phyloP scores from a whole-genome alignment of 805 yeast species.

The Clavispora carvajalis region DNA sequence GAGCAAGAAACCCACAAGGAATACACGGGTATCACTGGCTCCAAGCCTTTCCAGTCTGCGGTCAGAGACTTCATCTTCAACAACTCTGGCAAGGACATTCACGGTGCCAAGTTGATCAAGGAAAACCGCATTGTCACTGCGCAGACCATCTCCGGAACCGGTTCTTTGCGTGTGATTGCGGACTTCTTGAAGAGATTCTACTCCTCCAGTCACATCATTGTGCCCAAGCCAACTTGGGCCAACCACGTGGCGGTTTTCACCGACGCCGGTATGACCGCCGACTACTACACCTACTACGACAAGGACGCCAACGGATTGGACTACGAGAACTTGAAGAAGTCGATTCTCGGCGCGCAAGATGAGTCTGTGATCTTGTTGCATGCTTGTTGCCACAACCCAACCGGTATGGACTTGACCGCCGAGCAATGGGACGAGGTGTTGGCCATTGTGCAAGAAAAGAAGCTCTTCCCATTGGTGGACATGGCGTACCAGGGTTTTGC shows the following conservation, averaged over 20 bases:
- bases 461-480: slow-evolving; percentile 78
- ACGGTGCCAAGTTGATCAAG: slow-evolving; percentile 50
- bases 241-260: slow-evolving; percentile 79
- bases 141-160: slow-evolving; percentile 94
- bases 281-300: slow-evolving; percentile 69
- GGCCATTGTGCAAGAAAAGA: slow-evolving; percentile 51
- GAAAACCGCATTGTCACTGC: slow-evolving; percentile 70
- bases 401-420: slow-evolving; percentile 84
- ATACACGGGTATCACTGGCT: slow-evolving; percentile 82
- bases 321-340: slow-evolving; percentile 55
- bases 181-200: slow-evolving; percentile 67
- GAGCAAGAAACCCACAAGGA: slow-evolving; percentile 63
- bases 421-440: slow-evolving; percentile 79
- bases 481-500: slow-evolving; percentile 96
- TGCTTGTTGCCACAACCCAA: slow-evolving; percentile 97
- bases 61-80: slow-evolving; percentile 72
- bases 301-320: slow-evolving; percentile 56
- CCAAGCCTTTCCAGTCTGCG: slow-evolving; percentile 56
- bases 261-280: slow-evolving; percentile 62
- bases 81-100: slow-evolving; percentile 45
- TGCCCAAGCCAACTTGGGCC: slow-evolving; percentile 93
- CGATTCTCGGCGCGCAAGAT: slow-evolving; percentile 48
- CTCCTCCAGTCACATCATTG: slow-evolving; percentile 49
- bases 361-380: slow-evolving; percentile 74
- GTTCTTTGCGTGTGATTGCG: slow-evolving; percentile 82